Base-by-base conservation (phyloP, 805 yeast species). In the Starmerella geochares region DNA sequence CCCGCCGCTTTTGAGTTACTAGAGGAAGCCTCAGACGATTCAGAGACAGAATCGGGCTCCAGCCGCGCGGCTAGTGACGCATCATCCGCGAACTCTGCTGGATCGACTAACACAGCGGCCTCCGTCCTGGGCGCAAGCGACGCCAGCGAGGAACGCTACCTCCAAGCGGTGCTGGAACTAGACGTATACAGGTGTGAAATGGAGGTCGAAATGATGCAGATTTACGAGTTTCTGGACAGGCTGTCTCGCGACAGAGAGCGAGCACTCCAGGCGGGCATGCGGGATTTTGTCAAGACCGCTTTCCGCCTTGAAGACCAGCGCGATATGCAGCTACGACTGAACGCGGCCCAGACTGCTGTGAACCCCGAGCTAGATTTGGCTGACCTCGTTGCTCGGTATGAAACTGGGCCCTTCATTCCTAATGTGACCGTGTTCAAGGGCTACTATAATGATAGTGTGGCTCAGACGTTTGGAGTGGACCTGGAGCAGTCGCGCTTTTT, bases 381-480 rank as follows among this genome's bases (percentile, higher is more conserved):
- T 38, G 72, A 75, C 55, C 65, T 83, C 49, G 70, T 83, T 14
- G 78, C 75, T 33, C 75, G 74, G 55, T 76, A 81, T 60, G 71
- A 77, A 50, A 82, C 88, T 0, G 94, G 95, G 0, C 72, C 74
- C 31, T 83, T 81, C 62, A 72, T 75, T 46, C 95, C 95, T 7
- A 75, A 71, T 33, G 87, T 81, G 3, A 70, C 77, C 1, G 70
- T 80, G 2, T 86, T 83, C 64, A 86, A 82, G 57, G 81, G 80
- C 59, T 85, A 82, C 64, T 81, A 80, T 61, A 75, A 77, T 54
- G 48, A 53, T 19, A 74, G 80, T 8, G 74, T 75, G 49, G 70
- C 77, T 36, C 92, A 85, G 65, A 80, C 83, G 6, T 86, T 85
- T 69, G 95, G 95, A 10, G 83, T 83, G 37, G 87, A 80, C 52